Base-by-base conservation (phyloP, 768 basidiomycete species). In the Pleurotus salmoneostramineus region DNA sequence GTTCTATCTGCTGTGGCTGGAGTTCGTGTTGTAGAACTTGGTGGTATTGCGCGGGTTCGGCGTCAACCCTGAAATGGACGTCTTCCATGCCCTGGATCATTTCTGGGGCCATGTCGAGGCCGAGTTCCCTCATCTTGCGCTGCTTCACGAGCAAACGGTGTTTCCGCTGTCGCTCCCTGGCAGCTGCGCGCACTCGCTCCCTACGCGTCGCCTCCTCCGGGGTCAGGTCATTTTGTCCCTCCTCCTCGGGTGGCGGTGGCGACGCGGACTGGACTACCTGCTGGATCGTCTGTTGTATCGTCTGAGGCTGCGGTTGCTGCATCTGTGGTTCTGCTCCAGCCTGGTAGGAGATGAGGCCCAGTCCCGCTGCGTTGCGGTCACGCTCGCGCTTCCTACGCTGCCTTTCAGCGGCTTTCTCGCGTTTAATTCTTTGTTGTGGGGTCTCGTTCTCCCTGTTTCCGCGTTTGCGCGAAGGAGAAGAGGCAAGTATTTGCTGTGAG, bases 341-440 rank as follows among this genome's bases (percentile, higher is more conserved):
- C 48, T 68, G 67, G 56, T 74, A 76, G 59, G 75, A 64, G 68
- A 80, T 76, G 51, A 77, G 73, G 43, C 68, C 66, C 63, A 73
- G 70, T 56, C 77, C 78, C 5, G 59, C 62, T 48, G 72, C 69
- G 58, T 68, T 72, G 45, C 79, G 72, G 67, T 83, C 82, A 56
- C 89, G 82, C 73, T 91, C 91, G 50, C 91, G 85, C 69, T 93
- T 93, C 61, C 89, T 71, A 48, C 91, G 83, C 69, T 93, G 91
- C 60, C 91, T 78, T 69, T 93, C 91, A 43, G 92, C 89, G 1
- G 91, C 91, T 70, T 93, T 92, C 78, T 91, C 89, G 63, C 91
- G 83, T 69, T 93, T 93, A 64, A 83, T 77, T 63, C 83, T 77
- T 72, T 90, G 88, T 57, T 80, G 80, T 32, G 83, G 81, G 8